A percentile compares a stretch with the other conserved stretches of the same genome.
These are phyloP conservation scores for Penicillium glabrum DNA, from an alignment of 2,329 filamentous ascomycete species.

Conservation along the genomic window DNA sequence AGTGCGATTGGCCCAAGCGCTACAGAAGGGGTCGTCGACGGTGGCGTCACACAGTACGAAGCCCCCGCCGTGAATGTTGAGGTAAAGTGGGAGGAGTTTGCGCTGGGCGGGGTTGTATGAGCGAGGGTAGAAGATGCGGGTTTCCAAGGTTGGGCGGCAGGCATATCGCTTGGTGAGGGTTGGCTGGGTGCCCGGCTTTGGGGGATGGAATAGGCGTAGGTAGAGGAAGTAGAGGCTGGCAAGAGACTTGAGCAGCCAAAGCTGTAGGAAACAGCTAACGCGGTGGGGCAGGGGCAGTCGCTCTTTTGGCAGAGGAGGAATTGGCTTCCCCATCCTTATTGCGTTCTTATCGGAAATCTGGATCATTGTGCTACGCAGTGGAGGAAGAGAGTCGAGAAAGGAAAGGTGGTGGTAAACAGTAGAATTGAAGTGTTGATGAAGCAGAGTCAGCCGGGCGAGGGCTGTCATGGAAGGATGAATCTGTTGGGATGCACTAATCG, in stretches of 20 bases:
- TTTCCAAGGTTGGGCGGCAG: not conserved
- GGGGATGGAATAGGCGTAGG: conserved; percentile 8
- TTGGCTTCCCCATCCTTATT: not conserved
- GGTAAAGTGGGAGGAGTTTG: conserved; percentile 39
- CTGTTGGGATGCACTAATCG: not conserved
- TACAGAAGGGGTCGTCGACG: conserved; percentile 1
- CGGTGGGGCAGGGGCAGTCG: conserved; percentile 14
- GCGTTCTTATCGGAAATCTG: not conserved
- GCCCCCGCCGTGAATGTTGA: conserved; percentile 50
- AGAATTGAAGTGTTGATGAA: not conserved
- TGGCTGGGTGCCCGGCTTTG: not conserved
- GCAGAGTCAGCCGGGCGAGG: not conserved
- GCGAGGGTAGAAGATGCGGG: conserved; percentile 6
- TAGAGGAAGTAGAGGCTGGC: conserved; percentile 9
- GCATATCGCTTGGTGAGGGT: conserved; percentile 1
- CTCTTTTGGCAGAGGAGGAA: conserved; percentile 14
- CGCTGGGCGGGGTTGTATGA: conserved; percentile 21
- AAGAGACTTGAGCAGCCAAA: conserved; percentile 21
- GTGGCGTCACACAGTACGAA: not conserved
- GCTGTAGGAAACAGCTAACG: conserved; percentile 19
- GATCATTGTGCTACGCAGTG: not conserved
- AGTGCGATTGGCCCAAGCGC: conserved; percentile 2
- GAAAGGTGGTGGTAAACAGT: no score
- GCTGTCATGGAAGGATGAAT: not conserved
- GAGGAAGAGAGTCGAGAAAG: not conserved